A percentile compares a stretch with the other conserved stretches of the same genome.
Evolutionary conservation across 2,329 filamentous ascomycete species (phyloP).

Genomic region (Hypoxylon sp.): DNA sequence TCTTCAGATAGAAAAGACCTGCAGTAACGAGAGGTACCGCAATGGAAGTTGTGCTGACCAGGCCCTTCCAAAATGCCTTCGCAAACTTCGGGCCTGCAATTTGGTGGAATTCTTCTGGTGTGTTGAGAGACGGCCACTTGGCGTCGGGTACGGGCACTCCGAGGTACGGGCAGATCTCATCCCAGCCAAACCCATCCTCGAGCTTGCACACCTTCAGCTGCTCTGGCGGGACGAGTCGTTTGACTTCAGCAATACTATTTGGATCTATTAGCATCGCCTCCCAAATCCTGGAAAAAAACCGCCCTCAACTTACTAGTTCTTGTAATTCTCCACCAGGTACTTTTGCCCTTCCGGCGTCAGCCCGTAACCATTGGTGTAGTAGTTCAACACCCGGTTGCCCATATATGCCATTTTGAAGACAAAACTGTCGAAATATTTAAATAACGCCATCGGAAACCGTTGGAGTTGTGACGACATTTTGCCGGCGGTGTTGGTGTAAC

Average conservation of each 20-base stretch:
- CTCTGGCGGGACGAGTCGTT: constrained; percentile 39
- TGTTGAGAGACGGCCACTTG: constrained; percentile 40
- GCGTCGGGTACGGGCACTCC: constrained; percentile 38
- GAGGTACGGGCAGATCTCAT: constrained; percentile 42
- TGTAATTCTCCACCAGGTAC: constrained; percentile 38
- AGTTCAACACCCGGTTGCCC: background rate
- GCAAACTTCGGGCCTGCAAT: constrained; percentile 37
- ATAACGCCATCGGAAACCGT: constrained; percentile 41
- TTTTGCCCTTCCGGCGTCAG: constrained; percentile 30
- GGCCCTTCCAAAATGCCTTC: constrained; percentile 43
- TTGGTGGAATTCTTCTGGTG: constrained; percentile 39
- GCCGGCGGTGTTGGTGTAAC: constrained; percentile 44
- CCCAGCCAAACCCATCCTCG: constrained; percentile 44
- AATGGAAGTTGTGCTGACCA: constrained; percentile 33
- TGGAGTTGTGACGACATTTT: background rate
- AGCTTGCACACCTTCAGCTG: constrained; percentile 42
- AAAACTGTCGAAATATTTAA: constrained; percentile 41
- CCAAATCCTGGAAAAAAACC: background rate
- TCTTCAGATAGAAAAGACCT: constrained; percentile 36
- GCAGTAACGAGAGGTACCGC: constrained; percentile 29
- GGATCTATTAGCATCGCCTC: background rate
- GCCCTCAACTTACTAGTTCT: constrained; percentile 37
- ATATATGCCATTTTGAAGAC: constrained; percentile 18
- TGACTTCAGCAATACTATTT: constrained; percentile 43
- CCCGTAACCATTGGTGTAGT: constrained; percentile 36